Percentiles rank a stretch among this genome's conserved stretches.
These are phyloP conservation scores for Cryptosporidium tyzzeri DNA, from an alignment of 169 alveolate species.

Conservation along the genomic window DNA sequence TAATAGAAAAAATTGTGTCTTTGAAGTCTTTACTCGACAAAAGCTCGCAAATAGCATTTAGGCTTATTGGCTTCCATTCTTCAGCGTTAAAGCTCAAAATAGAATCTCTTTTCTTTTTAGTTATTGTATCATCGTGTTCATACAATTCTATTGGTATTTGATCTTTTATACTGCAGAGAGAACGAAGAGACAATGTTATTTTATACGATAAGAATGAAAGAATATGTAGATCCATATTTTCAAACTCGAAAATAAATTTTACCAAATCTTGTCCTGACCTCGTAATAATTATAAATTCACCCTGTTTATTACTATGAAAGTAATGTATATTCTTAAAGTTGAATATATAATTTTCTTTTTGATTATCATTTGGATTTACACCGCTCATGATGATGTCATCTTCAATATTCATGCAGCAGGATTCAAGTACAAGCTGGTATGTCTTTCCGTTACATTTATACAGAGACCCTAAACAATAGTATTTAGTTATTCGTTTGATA, in stretches of 20 bases:
- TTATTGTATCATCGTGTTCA: conserved; percentile 15
- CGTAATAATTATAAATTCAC: conserved; percentile 55
- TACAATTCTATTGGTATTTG: conserved; percentile 63
- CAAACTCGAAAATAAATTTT: conserved; percentile 59
- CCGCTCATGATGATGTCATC: conserved; percentile 41
- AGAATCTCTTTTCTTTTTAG: neutral
- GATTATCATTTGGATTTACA: conserved; percentile 14
- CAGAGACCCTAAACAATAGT: conserved; percentile 26
- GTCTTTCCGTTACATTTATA: conserved; percentile 63
- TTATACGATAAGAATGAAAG: conserved; percentile 31
- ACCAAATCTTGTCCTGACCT: conserved; percentile 27
- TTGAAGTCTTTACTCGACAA: conserved; percentile 45
- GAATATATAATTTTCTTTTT: conserved; percentile 53
- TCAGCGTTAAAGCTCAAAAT: neutral
- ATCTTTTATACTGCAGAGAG: conserved; percentile 46
- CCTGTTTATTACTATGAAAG: conserved; percentile 20
- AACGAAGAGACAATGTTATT: conserved; percentile 53
- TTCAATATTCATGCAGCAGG: conserved; percentile 26
- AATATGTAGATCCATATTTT: conserved; percentile 26
- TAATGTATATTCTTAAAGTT: conserved; percentile 45
- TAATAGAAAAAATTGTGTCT: conserved; percentile 68
- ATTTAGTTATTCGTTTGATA: neutral
- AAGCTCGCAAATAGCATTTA: conserved; percentile 47
- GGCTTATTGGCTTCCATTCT: conserved; percentile 42
- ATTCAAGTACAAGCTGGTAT: conserved; percentile 13